Evolutionary conservation across 306 rosid species (phyloP), one percentile per base, ranked within the genome.

Genomic region (Datisca glomerata): DNA sequence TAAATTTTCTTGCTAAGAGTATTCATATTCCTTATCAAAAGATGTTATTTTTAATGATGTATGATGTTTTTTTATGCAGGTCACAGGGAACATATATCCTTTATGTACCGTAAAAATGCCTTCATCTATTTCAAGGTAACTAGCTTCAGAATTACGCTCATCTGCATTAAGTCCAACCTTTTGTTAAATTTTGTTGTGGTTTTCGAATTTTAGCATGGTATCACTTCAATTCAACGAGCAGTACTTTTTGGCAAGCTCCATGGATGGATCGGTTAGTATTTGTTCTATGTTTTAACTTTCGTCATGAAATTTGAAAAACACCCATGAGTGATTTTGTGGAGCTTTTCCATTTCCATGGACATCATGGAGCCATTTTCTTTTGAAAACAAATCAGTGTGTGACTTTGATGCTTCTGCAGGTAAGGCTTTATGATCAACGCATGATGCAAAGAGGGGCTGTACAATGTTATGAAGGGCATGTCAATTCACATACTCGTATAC

Each of bases 231-330:
- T 24, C 44, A 93, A 82, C 56, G 93, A 87, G 46, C 74, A 75
- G 51, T 79, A 87, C 70, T 79, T 79, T 71, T 58, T 87, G 71
- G 85, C 94, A 41, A 82, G 96, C 80, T 74, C 96, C 65, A 74
- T 87, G 96, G 94, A 87, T 43, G 96, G 96, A 68, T 59, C 89
- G 76, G 94, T 82, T 51, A 70, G 94, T 76, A 28, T 49, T 64
- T 50, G 8, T 32, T 53, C 39, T 41, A 21, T 43, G 10, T 33
- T 2, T 2, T 43, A 24, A 69, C 43, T 45, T 34, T 42, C 19
- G 25, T 43, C 6, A 17, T 18, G 25, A 46, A 38, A 42, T 14
- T 36, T 49, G 31, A 2, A 7, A 8, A 31, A 8, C n/a, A n/a
- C n/a, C n/a, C n/a, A n/a, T n/a, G n/a, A n/a, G n/a, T n/a, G n/a